A percentile compares a stretch with the other conserved stretches of the same genome.
These are phyloP conservation scores for Xylaria sp. DNA, from an alignment of 2,329 filamentous ascomycete genomes.

Conservation along the genomic window DNA sequence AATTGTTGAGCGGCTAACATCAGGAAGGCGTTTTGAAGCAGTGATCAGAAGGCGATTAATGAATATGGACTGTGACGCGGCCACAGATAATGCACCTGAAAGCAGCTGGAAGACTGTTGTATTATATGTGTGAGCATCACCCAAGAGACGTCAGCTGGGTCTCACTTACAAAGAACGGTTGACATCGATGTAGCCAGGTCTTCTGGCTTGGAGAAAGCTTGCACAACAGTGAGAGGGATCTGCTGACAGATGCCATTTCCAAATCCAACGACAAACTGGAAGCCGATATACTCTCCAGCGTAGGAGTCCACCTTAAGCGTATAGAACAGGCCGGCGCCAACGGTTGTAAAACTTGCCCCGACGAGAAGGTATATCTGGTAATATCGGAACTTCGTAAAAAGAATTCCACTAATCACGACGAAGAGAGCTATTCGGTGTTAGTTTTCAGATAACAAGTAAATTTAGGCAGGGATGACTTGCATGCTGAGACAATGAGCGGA, in stretches of 20 bases:
- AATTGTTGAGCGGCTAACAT: neutral
- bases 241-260: neutral
- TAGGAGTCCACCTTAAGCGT: no score
- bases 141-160: neutral
- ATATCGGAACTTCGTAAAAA: no score
- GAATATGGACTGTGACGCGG: neutral
- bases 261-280: neutral
- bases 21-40: neutral
- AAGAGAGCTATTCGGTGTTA: neutral
- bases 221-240: neutral
- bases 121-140: neutral
- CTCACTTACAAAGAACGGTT: neutral
- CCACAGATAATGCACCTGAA: neutral
- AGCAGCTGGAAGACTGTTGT: neutral
- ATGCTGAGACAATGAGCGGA: conserved; percentile 1
- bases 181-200: neutral
- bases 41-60: neutral
- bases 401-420: neutral
- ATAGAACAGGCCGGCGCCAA: no score
- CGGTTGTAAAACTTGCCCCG: no score
- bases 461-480: neutral
- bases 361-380: no score
- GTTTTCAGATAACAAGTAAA: neutral
- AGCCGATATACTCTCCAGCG: no score
- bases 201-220: neutral